phyloP scores from a whole-genome alignment of 169 alveolate genomes.

The Plasmodium cynomolgi region DNA sequence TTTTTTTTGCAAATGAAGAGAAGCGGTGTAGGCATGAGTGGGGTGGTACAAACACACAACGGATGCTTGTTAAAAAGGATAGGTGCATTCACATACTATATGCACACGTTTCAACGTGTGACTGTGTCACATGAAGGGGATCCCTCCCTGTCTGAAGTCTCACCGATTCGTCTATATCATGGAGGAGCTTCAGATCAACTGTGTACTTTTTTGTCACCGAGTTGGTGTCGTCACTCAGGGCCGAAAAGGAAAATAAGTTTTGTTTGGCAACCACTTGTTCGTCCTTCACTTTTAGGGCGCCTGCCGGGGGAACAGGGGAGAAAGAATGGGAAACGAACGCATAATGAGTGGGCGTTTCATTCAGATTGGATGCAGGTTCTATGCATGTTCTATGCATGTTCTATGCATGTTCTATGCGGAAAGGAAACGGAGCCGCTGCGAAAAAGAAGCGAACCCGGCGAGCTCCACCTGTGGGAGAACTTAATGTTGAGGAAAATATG shows the following conservation, averaged over 20 bases:
- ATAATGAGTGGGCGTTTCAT: too few species aligned
- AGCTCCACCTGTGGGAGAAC: constrained; percentile 95
- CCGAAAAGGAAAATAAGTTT: constrained; percentile 83
- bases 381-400: background rate
- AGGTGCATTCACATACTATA: constrained; percentile 18
- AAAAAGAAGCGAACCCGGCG: constrained; percentile 89
- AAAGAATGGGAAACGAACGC: background rate
- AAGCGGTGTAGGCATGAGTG: background rate
- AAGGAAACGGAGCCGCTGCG: background rate
- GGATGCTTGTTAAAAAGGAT: background rate
- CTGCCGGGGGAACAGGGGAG: constrained; percentile 44
- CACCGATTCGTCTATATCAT: constrained; percentile 80
- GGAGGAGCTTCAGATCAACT: constrained; percentile 84
- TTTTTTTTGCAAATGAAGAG: background rate
- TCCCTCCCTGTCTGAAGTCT: background rate
- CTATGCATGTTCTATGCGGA: background rate
- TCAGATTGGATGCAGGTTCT: too few species aligned
- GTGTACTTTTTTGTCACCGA: constrained; percentile 84
- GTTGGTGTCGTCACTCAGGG: constrained; percentile 89
- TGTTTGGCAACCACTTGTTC: constrained; percentile 80
- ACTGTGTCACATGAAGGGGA: background rate
- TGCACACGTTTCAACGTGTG: background rate
- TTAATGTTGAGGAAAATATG: constrained; percentile 90
- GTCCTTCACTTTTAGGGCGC: constrained; percentile 89
- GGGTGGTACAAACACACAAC: background rate